Evolutionary conservation across 2,329 filamentous ascomycete species (phyloP).

Genomic region (Epicoccum sorghinum): DNA sequence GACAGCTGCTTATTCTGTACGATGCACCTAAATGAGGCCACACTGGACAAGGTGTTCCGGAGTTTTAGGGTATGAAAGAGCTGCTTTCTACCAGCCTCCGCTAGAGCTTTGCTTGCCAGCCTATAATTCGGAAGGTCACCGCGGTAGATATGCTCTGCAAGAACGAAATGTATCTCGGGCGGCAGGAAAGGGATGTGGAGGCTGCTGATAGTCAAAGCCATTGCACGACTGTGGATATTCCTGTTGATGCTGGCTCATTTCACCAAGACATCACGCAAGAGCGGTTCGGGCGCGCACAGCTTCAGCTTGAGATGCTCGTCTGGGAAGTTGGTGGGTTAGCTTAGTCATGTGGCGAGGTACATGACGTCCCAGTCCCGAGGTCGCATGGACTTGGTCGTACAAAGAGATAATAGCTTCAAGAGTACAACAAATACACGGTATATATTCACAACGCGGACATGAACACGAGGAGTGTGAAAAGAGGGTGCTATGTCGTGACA

Average conservation of each 20-base stretch:
- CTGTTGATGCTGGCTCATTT: too few species aligned
- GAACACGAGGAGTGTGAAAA: background rate
- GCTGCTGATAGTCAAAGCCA: background rate
- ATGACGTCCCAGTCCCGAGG: too few species aligned
- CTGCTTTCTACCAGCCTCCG: slow-evolving; percentile 7
- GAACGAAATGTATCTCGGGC: slow-evolving; percentile 17
- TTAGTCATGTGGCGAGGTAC: too few species aligned
- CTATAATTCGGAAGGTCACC: slow-evolving; percentile 19
- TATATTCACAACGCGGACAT: too few species aligned
- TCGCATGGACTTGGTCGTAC: too few species aligned
- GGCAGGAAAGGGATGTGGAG: slow-evolving; percentile 16
- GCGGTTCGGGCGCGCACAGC: background rate
- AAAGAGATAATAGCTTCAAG: too few species aligned
- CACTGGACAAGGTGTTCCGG: slow-evolving; percentile 12
- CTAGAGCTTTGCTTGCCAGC: slow-evolving; percentile 13
- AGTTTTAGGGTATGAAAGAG: slow-evolving; percentile 21
- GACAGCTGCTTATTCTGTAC: slow-evolving; percentile 6
- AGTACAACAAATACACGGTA: too few species aligned
- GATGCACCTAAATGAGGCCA: slow-evolving; percentile 14
- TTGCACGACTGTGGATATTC: background rate
- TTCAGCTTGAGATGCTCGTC: too few species aligned
- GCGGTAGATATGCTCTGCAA: slow-evolving; percentile 14
- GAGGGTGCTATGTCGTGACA: background rate
- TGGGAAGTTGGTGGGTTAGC: too few species aligned
- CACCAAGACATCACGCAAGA: too few species aligned